These are phyloP conservation scores for Ceratorhiza oryzae-sativae DNA, from an alignment of 1,284 basidiomycete species.

Conservation along the genomic window DNA sequence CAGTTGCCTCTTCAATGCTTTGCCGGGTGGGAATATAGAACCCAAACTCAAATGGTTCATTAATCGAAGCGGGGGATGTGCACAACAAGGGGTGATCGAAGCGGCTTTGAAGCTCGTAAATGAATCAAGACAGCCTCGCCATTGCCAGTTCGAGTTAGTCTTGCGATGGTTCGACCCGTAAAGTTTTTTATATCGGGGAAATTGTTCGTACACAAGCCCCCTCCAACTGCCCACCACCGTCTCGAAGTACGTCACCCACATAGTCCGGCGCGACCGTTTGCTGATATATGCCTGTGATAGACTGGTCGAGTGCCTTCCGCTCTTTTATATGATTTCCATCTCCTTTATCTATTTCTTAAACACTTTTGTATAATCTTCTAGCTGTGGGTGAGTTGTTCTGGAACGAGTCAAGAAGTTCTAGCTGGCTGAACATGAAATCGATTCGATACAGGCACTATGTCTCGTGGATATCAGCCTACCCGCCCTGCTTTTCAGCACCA, in stretches of 20 bases:
- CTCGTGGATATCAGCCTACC: neutral
- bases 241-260: neutral
- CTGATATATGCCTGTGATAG: neutral
- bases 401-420: too few relatives aligned
- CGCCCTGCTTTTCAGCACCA: neutral
- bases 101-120: neutral
- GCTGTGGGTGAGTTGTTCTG: neutral
- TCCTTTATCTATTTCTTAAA: neutral
- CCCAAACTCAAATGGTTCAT: neutral
- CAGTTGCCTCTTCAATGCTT: neutral
- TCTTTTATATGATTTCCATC: constrained; percentile 1
- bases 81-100: neutral
- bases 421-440: neutral
- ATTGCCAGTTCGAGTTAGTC: neutral
- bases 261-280: neutral
- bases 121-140: neutral
- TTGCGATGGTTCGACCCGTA: neutral
- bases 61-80: neutral
- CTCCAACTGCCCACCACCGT: constrained; percentile 15
- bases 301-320: constrained; percentile 8
- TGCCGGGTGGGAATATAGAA: neutral
- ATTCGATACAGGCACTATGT: neutral
- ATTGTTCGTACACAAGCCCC: neutral
- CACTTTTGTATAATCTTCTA: neutral
- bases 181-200: neutral